Base-by-base conservation (phyloP, 2,329 filamentous ascomycete species). In the Botryosphaeria dothidea region DNA sequence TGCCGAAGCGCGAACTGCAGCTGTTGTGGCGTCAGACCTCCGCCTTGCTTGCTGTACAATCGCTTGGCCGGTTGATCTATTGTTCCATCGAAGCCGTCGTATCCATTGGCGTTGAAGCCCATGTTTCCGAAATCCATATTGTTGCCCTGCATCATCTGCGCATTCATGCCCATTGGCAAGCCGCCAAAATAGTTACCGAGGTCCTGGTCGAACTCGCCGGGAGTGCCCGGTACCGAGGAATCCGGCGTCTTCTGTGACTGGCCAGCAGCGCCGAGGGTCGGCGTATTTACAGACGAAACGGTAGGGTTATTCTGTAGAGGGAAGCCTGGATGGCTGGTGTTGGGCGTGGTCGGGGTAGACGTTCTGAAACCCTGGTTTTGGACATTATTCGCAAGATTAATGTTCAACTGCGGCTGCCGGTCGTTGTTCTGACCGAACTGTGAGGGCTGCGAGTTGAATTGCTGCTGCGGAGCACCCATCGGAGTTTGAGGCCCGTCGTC, bases 21-120 rank as follows among this genome's bases (percentile, higher is more conserved):
- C 67, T 90, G 86, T 67, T 90, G 87, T 65, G 83, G 88, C 72
- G 81, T 86, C 70, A 90, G 86, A 2, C 89, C 88, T 56, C 90
- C 92, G 68, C 89, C 93, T 61, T 92, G 91, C 72, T 83, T 84
- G 75, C 92, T 96, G 79, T 93, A 97, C 15, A 99, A 83, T 56
- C 93, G 89, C 83, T 97, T 98, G 45, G 92, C 95, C 3, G 95
- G 95, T 74, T 98, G 93, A 70, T 97, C 93, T 73, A 98, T 98
- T 70, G 75, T 84, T 74, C 75, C 75, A 64, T 78, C 76, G 52
- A 72, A 76, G 69, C 78, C 79, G 43, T 66, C 70, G 66, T 76
- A 74, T 54, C 78, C 78, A 69, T 77, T 77, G 64, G 76, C 75
- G 65, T 74, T 71, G 51, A 74, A 73, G 60, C 71, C 72, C 70